Conservation (phyloP, 129 eudicot genomes). For the Lonicera japonica region DNA sequence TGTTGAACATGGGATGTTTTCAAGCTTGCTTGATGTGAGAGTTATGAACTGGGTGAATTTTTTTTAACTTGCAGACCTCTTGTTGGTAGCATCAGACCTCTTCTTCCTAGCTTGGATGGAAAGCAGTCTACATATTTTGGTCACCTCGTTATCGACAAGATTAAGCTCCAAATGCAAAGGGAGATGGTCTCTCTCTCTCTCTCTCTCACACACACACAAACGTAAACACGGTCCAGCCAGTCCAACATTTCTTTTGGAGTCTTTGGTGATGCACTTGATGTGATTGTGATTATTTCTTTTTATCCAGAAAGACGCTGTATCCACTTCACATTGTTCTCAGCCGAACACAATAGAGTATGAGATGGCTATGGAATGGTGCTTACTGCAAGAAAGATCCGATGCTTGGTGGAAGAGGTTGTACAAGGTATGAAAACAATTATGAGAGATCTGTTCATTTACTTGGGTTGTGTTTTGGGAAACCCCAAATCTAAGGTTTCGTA, state of each 20-base stretch:
- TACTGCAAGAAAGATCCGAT: conserved; percentile 46
- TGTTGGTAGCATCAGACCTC: conserved; percentile 45
- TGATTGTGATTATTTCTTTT: conserved; percentile 9
- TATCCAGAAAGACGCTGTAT: conserved; percentile 66
- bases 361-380: conserved; percentile 83
- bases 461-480: not conserved
- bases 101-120: conserved; percentile 24
- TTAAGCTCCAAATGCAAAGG: conserved; percentile 38
- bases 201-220: conserved; percentile 9
- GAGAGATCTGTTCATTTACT: not conserved
- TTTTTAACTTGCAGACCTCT: conserved; percentile 50
- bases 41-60: not conserved
- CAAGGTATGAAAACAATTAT: conserved; percentile 39
- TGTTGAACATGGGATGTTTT: too few species aligned
- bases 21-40: too few species aligned
- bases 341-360: conserved; percentile 84
- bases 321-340: conserved; percentile 88
- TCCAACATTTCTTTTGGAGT: too few species aligned
- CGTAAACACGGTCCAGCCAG: too few species aligned
- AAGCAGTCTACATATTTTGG: conserved; percentile 49
- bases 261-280: too few species aligned
- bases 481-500: too few species aligned
- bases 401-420: conserved; percentile 44
- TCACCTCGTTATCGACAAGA: conserved; percentile 52
- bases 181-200: conserved; percentile 32